These are phyloP conservation scores for Diplodia intermedia DNA, from an alignment of 2,329 filamentous ascomycete genomes.

Conservation along the genomic window DNA sequence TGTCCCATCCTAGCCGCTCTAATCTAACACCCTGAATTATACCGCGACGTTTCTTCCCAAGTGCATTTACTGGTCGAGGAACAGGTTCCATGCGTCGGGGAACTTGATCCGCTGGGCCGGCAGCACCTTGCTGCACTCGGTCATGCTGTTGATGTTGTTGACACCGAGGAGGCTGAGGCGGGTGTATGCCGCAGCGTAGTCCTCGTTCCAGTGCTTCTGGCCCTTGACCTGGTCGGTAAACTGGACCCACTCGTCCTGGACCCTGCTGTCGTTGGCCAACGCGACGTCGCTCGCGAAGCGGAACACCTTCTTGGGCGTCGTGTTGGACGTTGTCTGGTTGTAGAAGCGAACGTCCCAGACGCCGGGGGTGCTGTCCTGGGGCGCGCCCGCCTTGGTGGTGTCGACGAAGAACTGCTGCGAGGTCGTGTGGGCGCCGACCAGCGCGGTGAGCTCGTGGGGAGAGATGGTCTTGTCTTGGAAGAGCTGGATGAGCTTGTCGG, in stretches of 20 bases:
- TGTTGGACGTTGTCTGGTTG: constrained; percentile 42
- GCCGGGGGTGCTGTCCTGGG: constrained; percentile 58
- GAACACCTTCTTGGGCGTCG: constrained; percentile 43
- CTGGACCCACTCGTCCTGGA: constrained; percentile 44
- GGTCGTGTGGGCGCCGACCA: constrained; percentile 62
- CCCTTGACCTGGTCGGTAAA: constrained; percentile 36
- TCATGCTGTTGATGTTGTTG: constrained; percentile 62
- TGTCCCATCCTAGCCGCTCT: neutral
- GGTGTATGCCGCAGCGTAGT: constrained; percentile 61
- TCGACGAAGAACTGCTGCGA: constrained; percentile 58
- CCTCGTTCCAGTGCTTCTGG: constrained; percentile 50
- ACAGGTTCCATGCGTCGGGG: constrained; percentile 35
- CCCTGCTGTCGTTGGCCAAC: constrained; percentile 45
- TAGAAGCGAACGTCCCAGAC: constrained; percentile 62
- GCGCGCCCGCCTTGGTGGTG: constrained; percentile 43
- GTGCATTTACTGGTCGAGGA: constrained; percentile 29
- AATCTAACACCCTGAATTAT: neutral
- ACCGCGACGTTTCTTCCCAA: neutral
- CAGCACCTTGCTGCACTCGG: constrained; percentile 62
- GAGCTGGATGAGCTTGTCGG: constrained; percentile 54
- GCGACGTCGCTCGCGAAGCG: constrained; percentile 48
- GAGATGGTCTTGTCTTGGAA: constrained; percentile 61
- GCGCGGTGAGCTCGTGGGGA: constrained; percentile 59
- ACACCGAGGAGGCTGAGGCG: constrained; percentile 63
- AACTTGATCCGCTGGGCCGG: constrained; percentile 43